These are phyloP conservation scores for Fomitopsis palustris DNA, from an alignment of 1,284 basidiomycete genomes.

Conservation along the genomic window DNA sequence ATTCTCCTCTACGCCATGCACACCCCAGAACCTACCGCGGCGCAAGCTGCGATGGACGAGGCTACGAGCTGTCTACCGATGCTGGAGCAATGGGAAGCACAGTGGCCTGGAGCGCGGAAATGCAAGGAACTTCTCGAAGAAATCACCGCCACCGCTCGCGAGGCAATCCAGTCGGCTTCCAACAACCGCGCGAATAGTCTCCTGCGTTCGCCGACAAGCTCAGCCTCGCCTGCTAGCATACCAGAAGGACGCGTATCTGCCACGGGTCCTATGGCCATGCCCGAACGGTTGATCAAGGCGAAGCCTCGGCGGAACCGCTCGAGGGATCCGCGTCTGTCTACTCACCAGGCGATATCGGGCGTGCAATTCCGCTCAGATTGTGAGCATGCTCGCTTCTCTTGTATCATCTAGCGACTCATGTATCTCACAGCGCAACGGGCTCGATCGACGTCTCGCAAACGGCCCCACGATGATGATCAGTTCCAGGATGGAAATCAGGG, in stretches of 20 bases:
- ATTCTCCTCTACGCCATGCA: conserved; percentile 87
- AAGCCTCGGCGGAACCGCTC: conserved; percentile 53
- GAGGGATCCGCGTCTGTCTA: conserved; percentile 55
- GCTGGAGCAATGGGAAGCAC: conserved; percentile 79
- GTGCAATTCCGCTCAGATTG: conserved; percentile 65
- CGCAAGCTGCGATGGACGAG: conserved; percentile 76
- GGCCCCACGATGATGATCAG: conserved; percentile 64
- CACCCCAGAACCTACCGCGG: conserved; percentile 63
- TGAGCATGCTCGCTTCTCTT: conserved; percentile 34
- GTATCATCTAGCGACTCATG: conserved; percentile 18
- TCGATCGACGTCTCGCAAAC: conserved; percentile 69
- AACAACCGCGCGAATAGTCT: conserved; percentile 15
- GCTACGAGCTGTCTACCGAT: conserved; percentile 71
- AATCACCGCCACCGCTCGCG: conserved; percentile 61
- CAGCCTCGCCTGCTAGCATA: conserved; percentile 18
- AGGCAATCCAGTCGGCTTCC: conserved; percentile 48
- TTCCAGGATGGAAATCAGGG: conserved; percentile 37
- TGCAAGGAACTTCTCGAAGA: conserved; percentile 77
- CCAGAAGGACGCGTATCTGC: conserved; percentile 20
- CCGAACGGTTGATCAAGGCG: conserved; percentile 45
- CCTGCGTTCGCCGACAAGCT: conserved; percentile 12
- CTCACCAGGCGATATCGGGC: conserved; percentile 57
- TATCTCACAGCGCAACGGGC: conserved; percentile 52
- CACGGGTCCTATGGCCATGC: conserved; percentile 28
- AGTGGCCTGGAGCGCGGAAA: conserved; percentile 86